Evolutionary conservation across 1,139 yeast genomes (phyloP), one percentile per base, ranked within the genome.

Genomic region (Kodamaea ohmeri): DNA sequence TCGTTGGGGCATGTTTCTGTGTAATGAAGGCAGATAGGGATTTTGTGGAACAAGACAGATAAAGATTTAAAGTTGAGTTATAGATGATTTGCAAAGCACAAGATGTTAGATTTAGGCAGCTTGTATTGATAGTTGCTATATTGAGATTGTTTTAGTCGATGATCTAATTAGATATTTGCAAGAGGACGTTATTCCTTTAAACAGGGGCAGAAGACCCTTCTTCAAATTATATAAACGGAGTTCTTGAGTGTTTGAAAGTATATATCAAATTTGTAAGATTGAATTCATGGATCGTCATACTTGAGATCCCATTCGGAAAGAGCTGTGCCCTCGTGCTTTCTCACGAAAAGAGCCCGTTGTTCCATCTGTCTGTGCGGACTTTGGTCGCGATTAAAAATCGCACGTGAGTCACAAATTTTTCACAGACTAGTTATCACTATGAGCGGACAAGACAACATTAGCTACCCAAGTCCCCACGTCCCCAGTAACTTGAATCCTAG

Each of bases 321-420:
- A 9, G 22, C 9, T 6, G 22, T 9, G 9, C 8, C 22, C 22
- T 9, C 22, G 22, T 20, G 22, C 9, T 20, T 20, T 6, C 6
- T 7, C 9, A 6, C 9, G 6, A 20, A 6, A 20, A 6, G 22
- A 20, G 9, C 22, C 9, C 22, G 22, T 20, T 9, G 9, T 6
- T 20, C 22, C 22, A 9, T 20, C 6, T 9, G 22, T 20, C 9
- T 9, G 22, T 20, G 22, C 22, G 22, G 6, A 20, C 8, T 20
- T 7, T 9, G 22, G 22, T 9, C 22, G 22, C 6, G 31, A 34
- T 34, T 37, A 16, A 25, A 25, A 27, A 37, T 27, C 20, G 30
- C 40, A 37, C 40, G 40, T 37, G 40, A 37, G 32, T 19, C 39
- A 25, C 40, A 38, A 38, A 38, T 32, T 35, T 38, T 38, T 38